phyloP scores from a whole-genome alignment of 2,329 filamentous ascomycete species.

The Neopestalotiopsis rosae region DNA sequence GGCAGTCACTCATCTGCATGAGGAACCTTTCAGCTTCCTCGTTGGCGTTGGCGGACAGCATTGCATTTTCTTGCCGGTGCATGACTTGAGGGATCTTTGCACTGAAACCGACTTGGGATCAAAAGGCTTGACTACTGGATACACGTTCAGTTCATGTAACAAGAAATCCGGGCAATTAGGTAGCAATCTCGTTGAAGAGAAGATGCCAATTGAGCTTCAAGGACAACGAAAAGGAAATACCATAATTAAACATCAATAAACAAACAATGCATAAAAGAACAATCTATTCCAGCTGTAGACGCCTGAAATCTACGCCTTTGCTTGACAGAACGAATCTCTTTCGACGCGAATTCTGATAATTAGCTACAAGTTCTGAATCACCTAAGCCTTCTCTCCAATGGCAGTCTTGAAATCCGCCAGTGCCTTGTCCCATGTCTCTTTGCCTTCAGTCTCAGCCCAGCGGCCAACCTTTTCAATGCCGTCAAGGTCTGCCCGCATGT shows the following conservation, averaged over 20 bases:
- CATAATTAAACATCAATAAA: background rate
- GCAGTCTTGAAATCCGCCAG: slow-evolving; percentile 51
- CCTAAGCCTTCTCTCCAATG: slow-evolving; percentile 24
- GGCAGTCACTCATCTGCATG: slow-evolving; percentile 12
- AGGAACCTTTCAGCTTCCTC: slow-evolving; percentile 8
- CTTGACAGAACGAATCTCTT: too few relatives aligned
- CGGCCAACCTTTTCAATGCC: slow-evolving; percentile 45
- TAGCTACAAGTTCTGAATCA: background rate
- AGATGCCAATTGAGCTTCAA: background rate
- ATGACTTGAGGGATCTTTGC: background rate
- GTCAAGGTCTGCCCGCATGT: slow-evolving; percentile 57
- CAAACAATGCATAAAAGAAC: too few relatives aligned
- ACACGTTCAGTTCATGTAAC: background rate
- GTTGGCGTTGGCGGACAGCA: slow-evolving; percentile 13
- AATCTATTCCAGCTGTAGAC: too few relatives aligned
- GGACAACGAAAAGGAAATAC: background rate
- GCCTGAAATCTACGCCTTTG: too few relatives aligned
- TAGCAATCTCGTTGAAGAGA: background rate
- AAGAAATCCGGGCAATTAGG: background rate
- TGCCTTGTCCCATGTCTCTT: slow-evolving; percentile 53
- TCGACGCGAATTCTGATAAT: background rate
- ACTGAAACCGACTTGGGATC: background rate
- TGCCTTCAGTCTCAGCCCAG: slow-evolving; percentile 49
- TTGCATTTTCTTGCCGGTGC: slow-evolving; percentile 11
- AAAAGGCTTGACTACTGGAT: slow-evolving; percentile 4